These are phyloP conservation scores for Tolypocladium ovalisporum DNA, from an alignment of 2,329 filamentous ascomycete species.

Conservation along the genomic window DNA sequence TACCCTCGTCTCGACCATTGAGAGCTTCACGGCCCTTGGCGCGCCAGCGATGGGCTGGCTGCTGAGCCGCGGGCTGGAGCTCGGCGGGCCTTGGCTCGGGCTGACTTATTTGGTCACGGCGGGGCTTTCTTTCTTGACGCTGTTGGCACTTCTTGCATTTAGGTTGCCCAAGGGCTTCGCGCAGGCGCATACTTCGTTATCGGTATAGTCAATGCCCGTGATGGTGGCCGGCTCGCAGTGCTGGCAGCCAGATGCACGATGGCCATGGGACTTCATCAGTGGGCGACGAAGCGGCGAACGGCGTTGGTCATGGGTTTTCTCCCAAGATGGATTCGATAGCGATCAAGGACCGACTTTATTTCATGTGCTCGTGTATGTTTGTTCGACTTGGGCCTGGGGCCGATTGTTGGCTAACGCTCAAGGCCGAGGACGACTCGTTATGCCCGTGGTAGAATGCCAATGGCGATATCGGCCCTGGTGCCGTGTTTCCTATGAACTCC, in stretches of 20 bases:
- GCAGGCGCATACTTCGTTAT: constrained; percentile 1
- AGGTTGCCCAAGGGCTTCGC: constrained; percentile 12
- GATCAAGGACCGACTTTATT: background rate
- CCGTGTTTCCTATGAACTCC: background rate
- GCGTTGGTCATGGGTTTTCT: background rate
- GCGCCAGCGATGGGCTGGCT: constrained; percentile 35
- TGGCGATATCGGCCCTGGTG: background rate
- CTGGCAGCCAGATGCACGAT: background rate
- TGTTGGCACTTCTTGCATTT: constrained; percentile 18
- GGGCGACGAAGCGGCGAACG: background rate
- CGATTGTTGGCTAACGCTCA: too few relatives aligned
- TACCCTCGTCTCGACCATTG: constrained; percentile 37
- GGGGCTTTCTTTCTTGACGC: constrained; percentile 16
- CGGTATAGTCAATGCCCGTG: background rate
- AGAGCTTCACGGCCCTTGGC: constrained; percentile 36
- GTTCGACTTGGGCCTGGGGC: too few relatives aligned
- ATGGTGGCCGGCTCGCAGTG: background rate
- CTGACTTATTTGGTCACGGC: constrained; percentile 34
- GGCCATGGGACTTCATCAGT: background rate
- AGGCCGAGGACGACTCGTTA: background rate
- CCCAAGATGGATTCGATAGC: background rate
- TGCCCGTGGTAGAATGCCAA: background rate
- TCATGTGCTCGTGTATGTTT: too few relatives aligned
- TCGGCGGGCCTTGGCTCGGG: constrained; percentile 37
- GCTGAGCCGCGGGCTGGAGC: constrained; percentile 31